These are phyloP conservation scores for Thalassiosira profunda DNA, from an alignment of 108 stramenopile species.

Conservation along the genomic window DNA sequence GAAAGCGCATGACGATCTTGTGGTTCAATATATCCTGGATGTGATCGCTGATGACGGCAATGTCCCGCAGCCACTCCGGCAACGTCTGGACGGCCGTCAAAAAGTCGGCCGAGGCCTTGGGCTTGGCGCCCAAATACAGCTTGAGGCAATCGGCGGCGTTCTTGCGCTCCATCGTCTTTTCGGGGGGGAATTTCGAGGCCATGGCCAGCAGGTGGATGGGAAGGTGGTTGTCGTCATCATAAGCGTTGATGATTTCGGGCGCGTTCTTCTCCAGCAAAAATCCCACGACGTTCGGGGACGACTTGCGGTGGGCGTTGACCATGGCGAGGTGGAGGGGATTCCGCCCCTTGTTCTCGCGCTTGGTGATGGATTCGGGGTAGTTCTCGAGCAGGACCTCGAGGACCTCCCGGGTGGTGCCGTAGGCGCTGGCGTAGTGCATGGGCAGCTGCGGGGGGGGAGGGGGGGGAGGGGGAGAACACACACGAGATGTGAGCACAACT, in stretches of 20 bases:
- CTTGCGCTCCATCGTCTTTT: constrained; percentile 32
- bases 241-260: constrained; percentile 56
- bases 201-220: constrained; percentile 77
- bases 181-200: constrained; percentile 30
- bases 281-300: constrained; percentile 67
- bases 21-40: constrained; percentile 82
- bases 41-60: constrained; percentile 77
- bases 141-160: constrained; percentile 73
- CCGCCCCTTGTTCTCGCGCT: constrained; percentile 74
- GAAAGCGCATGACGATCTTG: constrained; percentile 83
- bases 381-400: constrained; percentile 70
- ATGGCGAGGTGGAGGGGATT: constrained; percentile 89
- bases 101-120: constrained; percentile 72
- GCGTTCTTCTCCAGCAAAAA: constrained; percentile 60
- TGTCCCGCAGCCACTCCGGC: constrained; percentile 84
- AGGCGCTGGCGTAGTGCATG: constrained; percentile 86
- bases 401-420: constrained; percentile 68
- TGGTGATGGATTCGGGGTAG: constrained; percentile 66
- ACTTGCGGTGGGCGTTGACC: constrained; percentile 86
- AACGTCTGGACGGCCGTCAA: constrained; percentile 80
- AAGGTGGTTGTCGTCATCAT: constrained; percentile 75
- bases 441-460: constrained; percentile 41
- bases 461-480: not conserved
- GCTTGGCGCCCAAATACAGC: constrained; percentile 71
- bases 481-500: constrained; percentile 1